Conservation (phyloP, 2,329 filamentous ascomycete genomes). For the Bipolaris oryzae region DNA sequence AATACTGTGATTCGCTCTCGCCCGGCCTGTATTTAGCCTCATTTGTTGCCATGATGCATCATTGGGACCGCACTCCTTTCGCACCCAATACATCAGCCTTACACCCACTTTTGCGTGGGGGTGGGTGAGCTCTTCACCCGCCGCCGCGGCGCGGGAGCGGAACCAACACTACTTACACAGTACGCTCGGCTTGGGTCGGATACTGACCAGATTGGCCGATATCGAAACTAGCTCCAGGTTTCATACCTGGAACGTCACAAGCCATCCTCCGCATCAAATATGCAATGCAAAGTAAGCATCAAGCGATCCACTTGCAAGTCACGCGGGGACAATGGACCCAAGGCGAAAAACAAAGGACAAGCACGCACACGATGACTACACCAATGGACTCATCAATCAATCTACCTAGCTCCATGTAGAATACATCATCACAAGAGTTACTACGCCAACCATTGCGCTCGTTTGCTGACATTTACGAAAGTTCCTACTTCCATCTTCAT, state of each 20-base stretch:
- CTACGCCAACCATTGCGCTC: not conserved
- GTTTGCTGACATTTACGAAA: not conserved
- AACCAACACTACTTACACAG: not conserved
- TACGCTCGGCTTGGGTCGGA: not conserved
- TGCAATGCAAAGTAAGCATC: not conserved
- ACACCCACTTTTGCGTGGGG: not conserved
- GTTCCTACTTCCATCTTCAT: not conserved
- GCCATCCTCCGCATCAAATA: not conserved
- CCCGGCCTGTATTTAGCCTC: conserved; percentile 1
- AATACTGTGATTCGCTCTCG: conserved; percentile 1
- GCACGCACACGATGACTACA: not conserved
- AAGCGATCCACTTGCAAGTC: not conserved
- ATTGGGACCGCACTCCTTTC: not conserved
- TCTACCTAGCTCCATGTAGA: not conserved
- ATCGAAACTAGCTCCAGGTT: not conserved
- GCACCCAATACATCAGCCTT: conserved; percentile 2
- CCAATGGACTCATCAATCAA: not conserved
- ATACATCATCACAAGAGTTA: too few species aligned
- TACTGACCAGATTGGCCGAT: not conserved
- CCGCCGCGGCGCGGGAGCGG: not conserved
- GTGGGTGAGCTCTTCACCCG: not conserved
- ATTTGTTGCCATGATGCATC: not conserved
- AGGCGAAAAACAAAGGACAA: not conserved
- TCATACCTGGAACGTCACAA: not conserved
- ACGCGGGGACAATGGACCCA: not conserved